phyloP scores from a whole-genome alignment of 352 stramenopile species.

The Pythium dissotocum region DNA sequence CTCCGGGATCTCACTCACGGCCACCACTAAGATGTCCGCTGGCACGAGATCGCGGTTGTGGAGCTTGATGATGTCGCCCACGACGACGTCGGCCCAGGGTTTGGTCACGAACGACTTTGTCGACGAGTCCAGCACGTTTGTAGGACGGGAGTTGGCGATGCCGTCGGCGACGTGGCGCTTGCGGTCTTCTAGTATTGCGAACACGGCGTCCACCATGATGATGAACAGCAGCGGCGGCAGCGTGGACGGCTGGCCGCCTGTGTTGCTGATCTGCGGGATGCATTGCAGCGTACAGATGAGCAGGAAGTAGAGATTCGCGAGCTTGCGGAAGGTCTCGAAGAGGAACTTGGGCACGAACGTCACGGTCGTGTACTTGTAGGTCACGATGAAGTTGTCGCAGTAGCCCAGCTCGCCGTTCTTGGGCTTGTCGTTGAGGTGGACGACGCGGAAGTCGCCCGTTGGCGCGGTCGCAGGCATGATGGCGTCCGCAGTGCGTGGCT shows the following conservation, averaged over 20 bases:
- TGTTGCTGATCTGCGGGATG: conserved; percentile 91
- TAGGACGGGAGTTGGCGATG: conserved; percentile 74
- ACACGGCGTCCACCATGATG: conserved; percentile 88
- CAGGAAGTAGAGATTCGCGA: conserved; percentile 94
- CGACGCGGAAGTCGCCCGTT: conserved; percentile 46
- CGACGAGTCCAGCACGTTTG: conserved; percentile 53
- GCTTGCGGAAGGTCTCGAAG: conserved; percentile 89
- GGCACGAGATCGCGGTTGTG: conserved; percentile 82
- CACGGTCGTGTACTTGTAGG: conserved; percentile 89
- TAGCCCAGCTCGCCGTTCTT: conserved; percentile 61
- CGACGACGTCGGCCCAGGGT: conserved; percentile 79
- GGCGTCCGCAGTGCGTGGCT: neutral
- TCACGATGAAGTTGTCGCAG: conserved; percentile 90
- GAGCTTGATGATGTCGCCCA: conserved; percentile 85
- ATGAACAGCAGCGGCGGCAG: conserved; percentile 90
- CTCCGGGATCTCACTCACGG: conserved; percentile 64
- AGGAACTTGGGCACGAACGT: conserved; percentile 92
- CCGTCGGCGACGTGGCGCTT: conserved; percentile 85
- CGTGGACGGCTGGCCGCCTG: conserved; percentile 81
- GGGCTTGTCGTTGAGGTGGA: conserved; percentile 59
- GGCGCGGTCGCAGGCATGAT: conserved; percentile 24
- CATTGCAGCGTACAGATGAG: conserved; percentile 87
- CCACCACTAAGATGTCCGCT: conserved; percentile 83
- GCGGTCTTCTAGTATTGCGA: conserved; percentile 86
- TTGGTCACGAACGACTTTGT: conserved; percentile 52